Base-by-base conservation (phyloP, 805 yeast species). In the Spathaspora girioi region DNA sequence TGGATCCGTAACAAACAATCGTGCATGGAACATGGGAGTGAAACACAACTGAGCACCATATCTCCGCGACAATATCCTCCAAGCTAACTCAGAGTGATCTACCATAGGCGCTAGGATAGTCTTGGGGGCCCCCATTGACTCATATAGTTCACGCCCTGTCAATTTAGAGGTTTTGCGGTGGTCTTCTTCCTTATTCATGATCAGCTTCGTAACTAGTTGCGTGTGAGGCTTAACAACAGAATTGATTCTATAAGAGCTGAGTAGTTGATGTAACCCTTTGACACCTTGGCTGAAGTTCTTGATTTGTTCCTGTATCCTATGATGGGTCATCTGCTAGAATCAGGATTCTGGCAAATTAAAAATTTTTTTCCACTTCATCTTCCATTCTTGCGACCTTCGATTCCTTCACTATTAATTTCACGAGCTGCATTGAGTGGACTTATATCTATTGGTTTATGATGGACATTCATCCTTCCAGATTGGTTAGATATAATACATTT, bases 91-190 rank as follows among this genome's bases (percentile, higher is more conserved):
- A 3, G 93, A 84, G 58, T 91, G 97, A 67, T 94, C 99, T 17
- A 94, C 99, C 97, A 94, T 93, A 1, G 99, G 99, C 2, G 98
- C 99, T 18, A 94, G 94, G 23, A 94, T 85, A 56, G 87, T 89
- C 47, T 76, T 80, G 2, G 99, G 99, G 19, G 70, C 61, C 0
- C 94, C 94, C 14, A 93, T 73, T 12, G 79, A 68, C 43, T 87
- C 78, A 64, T 72, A 93, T 1, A 94, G 77, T 46, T 79, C 82
- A 53, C 96, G 76, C 1, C 97, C 97, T 31, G 44, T 35, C 40
- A 35, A 35, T 9, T 15, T 35, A 14, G 40, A 14, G 2, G 15
- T 7, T 35, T 35, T 35, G 40, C 15, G 14, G 7, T 35, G 40
- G 17, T 35, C 17, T 35, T 35, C 9, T 14, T 35, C 40, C 17